These are phyloP conservation scores for Hortaea sp. DNA, from an alignment of 2,329 filamentous ascomycete genomes.

Conservation along the genomic window DNA sequence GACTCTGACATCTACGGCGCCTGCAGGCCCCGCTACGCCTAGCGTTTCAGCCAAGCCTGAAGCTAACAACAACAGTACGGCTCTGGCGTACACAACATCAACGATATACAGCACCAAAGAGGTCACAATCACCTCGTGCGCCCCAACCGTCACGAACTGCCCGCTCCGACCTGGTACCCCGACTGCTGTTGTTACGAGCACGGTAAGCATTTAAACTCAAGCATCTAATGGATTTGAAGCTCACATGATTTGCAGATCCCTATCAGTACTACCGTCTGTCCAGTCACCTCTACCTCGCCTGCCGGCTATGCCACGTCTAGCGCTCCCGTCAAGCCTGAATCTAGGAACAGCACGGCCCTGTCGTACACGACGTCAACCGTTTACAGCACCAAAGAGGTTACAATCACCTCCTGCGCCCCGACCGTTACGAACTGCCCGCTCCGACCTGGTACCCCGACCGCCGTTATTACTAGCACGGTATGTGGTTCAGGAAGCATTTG, in stretches of 20 bases:
- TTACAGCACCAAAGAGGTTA: conserved; percentile 9
- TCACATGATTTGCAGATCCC: conserved; percentile 12
- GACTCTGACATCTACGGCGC: conserved; percentile 43
- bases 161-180: conserved; percentile 21
- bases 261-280: conserved; percentile 33
- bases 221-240: background rate
- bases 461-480: conserved; percentile 25
- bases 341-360: background rate
- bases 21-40: conserved; percentile 39
- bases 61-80: background rate
- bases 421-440: conserved; percentile 13
- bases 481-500: conserved; percentile 9
- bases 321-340: background rate
- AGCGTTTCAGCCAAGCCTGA: conserved; percentile 1
- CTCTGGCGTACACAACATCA: conserved; percentile 10
- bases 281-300: conserved; percentile 14
- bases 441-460: conserved; percentile 5
- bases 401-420: conserved; percentile 14
- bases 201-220: conserved; percentile 6
- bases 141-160: conserved; percentile 29
- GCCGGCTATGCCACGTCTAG: no score
- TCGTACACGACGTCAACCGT: conserved; percentile 11
- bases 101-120: conserved; percentile 32
- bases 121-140: conserved; percentile 33
- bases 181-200: conserved; percentile 25